Base-by-base conservation (phyloP, 768 basidiomycete species). In the Auriscalpium orientale region DNA sequence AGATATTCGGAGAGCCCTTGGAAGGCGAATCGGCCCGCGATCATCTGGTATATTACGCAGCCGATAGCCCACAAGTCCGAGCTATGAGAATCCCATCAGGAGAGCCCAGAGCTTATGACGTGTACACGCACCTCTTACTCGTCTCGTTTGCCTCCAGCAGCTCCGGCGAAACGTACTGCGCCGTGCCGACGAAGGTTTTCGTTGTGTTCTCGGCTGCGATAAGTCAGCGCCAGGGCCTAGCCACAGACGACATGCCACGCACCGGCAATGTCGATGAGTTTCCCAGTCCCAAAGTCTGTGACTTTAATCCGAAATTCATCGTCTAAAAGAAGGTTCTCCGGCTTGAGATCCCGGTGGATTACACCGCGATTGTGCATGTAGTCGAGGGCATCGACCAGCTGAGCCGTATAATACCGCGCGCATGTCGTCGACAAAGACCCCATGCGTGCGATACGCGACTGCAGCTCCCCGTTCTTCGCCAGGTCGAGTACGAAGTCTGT, bases 51-150 rank as follows among this genome's bases (percentile, higher is more conserved):
- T 20, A 98, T 71, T 46, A 98, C 86, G 70, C 95, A 98, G 2
- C 94, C 97, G 22, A 97, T 77, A 5, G 94, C 91, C 95, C 95
- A 99, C 10, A 93, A 77, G 70, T 98, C 97, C 43, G 95, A 91
- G 59, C 93, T 95, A 56, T 44, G 54, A 46, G 21, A 55, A 34
- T 16, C 49, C 21, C 28, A 62, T 33, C 40, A 44, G 49, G 46
- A 56, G 22, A 35, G 54, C 53, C n/a, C 52, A 33, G 49, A 55
- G 18, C 11, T 18, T 51, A 38, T 36, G 18, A 12, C 40, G 11
- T n/a, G 40, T 16, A 18, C 16, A 54, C 74, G 55, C 58, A 91
- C 91, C 89, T 85, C 71, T 79, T 83, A 60, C 85, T 85, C 7
- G 88, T 90, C 66, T 87, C 85, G 55, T 80, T 82, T 37, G 73